Conservation (phyloP, 306 rosid species). For the Clitoria ternatea region DNA sequence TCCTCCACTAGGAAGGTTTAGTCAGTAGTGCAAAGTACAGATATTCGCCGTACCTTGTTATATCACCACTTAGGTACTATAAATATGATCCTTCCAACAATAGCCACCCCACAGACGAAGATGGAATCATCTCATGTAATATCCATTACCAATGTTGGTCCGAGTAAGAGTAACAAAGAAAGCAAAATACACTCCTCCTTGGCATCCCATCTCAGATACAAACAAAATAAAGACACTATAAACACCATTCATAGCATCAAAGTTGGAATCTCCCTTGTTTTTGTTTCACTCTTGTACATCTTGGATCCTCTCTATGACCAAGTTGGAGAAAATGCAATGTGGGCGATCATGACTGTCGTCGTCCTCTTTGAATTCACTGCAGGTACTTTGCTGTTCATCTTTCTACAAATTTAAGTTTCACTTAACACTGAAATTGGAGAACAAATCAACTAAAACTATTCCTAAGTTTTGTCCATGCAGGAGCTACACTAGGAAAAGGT, state of each 20-base stretch:
- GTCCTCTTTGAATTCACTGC: conserved; percentile 76
- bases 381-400: conserved; percentile 32
- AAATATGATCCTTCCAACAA: too few relatives aligned
- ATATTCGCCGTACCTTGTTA: too few relatives aligned
- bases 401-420: too few relatives aligned
- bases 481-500: conserved; percentile 77
- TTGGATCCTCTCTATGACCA: conserved; percentile 54
- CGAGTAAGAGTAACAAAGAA: conserved; percentile 11
- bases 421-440: too few relatives aligned
- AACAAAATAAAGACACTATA: conserved; percentile 25
- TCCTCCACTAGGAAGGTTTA: too few relatives aligned
- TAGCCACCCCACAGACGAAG: too few relatives aligned
- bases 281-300: conserved; percentile 68
- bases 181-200: conserved; percentile 15
- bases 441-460: too few relatives aligned
- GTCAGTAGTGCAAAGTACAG: too few relatives aligned
- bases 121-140: conserved; percentile 46
- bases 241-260: conserved; percentile 58
- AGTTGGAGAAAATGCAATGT: conserved; percentile 78
- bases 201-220: conserved; percentile 11
- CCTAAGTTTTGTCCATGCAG: too few relatives aligned
- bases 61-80: too few relatives aligned
- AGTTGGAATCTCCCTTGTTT: conserved; percentile 60
- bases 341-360: conserved; percentile 90
- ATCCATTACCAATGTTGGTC: conserved; percentile 27